Base-by-base conservation (phyloP, 2,329 filamentous ascomycete species). In the Aspergillus unguis region DNA sequence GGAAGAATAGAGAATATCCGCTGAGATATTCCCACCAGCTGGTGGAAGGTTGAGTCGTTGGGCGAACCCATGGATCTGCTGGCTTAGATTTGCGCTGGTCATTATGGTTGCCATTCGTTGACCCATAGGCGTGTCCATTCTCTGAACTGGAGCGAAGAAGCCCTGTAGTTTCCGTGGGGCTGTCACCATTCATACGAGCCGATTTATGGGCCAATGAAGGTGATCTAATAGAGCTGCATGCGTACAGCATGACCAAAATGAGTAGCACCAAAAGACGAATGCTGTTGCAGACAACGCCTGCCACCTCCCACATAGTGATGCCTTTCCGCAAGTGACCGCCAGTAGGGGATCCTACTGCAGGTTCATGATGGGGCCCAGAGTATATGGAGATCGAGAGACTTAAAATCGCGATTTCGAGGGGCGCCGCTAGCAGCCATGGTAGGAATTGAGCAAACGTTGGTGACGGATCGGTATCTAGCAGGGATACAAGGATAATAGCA, bases 1-100 rank as follows among this genome's bases (percentile, higher is more conserved):
- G 92, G 69, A 97, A 95, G 73, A 99, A 96, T 47, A 96, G 79
- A 9, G 87, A 88, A 71, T 97, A 99, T 42, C 92, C 91, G 58
- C 87, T 85, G 55, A 96, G 77, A 70, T 99, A 99, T 67, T 97
- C 92, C 85, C 88, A 95, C 94, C 94, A 99, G 48, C 86, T 94
- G 61, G 88, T 90, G 61, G 88, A 88, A 2, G 90, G 92, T 6
- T 90, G 82, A 58, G 90, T 92, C 35, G 87, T 87, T 2, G 92
- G 92, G 61, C 92, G 87, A 70, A 95, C 95, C 78, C 95, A 97
- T 5, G 88, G 90, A 7, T 90, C 86, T 56, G 78, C 71, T 1
- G 70, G 70, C 44, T 72, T 73, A 25, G 77, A 69, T 58, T 76
- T 71, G 44, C 74, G 62, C 50, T 76, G 68, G 37, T 69, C 62